Evolutionary conservation across 305 asterid genomes (phyloP).

Genomic region (Fraxinus dipetala): DNA sequence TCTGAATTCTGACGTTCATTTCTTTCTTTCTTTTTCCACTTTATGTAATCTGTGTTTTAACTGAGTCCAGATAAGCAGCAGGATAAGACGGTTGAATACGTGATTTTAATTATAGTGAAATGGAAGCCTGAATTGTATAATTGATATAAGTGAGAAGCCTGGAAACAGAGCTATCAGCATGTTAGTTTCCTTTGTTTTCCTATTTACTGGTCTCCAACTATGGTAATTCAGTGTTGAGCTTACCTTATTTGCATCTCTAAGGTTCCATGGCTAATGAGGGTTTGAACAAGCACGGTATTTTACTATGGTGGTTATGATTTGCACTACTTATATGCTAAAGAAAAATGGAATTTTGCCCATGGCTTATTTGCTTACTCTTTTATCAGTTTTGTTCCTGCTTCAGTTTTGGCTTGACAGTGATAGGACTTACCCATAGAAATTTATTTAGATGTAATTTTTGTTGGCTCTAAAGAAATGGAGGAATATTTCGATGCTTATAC

Average conservation of each 20-base stretch:
- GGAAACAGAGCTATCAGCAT: not conserved
- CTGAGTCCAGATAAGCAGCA: not conserved
- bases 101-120: not conserved
- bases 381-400: not conserved
- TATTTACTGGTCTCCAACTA: not conserved
- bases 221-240: not conserved
- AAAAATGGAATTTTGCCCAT: not conserved
- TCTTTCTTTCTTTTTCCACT: not conserved
- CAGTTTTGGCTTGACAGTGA: not conserved
- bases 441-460: not conserved
- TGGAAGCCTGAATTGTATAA: conserved; percentile 1
- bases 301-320: not conserved
- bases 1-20: not conserved
- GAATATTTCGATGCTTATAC: conserved; percentile 13
- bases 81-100: not conserved
- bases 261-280: not conserved
- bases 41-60: not conserved
- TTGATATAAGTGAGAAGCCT: not conserved
- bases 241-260: not conserved
- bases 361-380: not conserved
- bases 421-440: not conserved
- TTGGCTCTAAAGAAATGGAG: not conserved
- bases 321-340: not conserved
- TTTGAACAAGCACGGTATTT: not conserved
- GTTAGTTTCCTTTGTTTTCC: not conserved